Base-by-base conservation (phyloP, 805 yeast genomes). In the Starmerella floricola region DNA sequence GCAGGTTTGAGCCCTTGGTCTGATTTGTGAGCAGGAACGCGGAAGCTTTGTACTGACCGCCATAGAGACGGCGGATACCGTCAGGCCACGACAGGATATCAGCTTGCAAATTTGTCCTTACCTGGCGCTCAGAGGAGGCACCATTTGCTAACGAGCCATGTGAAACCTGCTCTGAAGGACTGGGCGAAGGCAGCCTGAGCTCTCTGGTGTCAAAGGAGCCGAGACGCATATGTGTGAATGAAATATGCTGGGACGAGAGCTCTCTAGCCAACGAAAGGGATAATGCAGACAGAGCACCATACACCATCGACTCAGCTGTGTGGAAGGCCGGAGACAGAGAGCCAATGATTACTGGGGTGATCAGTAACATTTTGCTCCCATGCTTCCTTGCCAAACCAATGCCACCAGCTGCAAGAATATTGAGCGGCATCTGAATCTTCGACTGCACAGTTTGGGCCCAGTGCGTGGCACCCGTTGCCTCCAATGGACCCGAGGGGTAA, bases 401-500 rank as follows among this genome's bases (percentile, higher is more conserved):
- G 37, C 79, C 63, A 0, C 83, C 83, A 31, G 68, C 68, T 3
- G 72, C 63, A 27, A 79, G 60, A 21, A 79, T 56, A 35, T 68
- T 69, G 36, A 75, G 53, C 26, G 78, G 74, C 8, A 71, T 59
- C 24, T 68, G 52, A 2, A 74, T 49, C 40, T 74, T 65, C 13
- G 71, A 66, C 46, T 65, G 62, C 21, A 78, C 46, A 18, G 65
- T 61, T 2, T 63, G 64, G 15, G 57, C 55, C 83, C 83, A 75
- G n/a, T 71, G 65, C 11, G 63, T 60, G 12, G 66, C 56, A 10
- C 71, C 53, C n/a, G 74, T 60, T 35, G 71, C 65, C 50, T 79
- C 84, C 17, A 78, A 63, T 0, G 84, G 83, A 0, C 85, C 86
- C 2, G 74, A 59, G 3, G 83, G 81, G 59, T 73, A 78, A 52